These are phyloP conservation scores for Paraphoma sp. DNA, from an alignment of 2,329 filamentous ascomycete genomes.

Conservation along the genomic window DNA sequence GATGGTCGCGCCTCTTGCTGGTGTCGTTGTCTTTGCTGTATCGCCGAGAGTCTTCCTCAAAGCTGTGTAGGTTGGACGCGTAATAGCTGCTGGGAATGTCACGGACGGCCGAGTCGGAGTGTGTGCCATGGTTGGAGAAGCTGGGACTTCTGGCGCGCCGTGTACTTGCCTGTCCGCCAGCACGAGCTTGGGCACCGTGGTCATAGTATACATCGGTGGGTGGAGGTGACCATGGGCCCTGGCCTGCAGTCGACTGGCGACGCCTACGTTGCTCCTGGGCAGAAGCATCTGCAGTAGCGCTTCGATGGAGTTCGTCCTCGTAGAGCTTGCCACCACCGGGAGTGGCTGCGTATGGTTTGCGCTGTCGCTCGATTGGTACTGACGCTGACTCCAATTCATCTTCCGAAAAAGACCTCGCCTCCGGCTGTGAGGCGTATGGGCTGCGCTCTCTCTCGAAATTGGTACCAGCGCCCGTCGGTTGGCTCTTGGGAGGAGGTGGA, in stretches of 20 bases:
- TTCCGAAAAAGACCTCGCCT: constrained; percentile 36
- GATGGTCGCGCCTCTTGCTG: constrained; percentile 30
- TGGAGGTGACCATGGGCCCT: constrained; percentile 36
- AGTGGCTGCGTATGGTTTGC: constrained; percentile 68
- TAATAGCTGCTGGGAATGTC: constrained; percentile 42
- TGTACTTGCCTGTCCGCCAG: constrained; percentile 22
- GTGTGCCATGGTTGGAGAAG: constrained; percentile 41
- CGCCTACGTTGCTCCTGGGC: constrained; percentile 32
- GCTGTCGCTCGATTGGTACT: constrained; percentile 67
- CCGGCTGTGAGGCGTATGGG: constrained; percentile 39
- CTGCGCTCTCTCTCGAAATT: constrained; percentile 44
- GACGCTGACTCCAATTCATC: constrained; percentile 46
- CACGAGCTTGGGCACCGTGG: constrained; percentile 31
- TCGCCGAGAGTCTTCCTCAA: constrained; percentile 38
- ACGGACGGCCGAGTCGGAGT: constrained; percentile 41
- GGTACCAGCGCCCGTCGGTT: constrained; percentile 12
- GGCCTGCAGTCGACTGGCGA: constrained; percentile 42
- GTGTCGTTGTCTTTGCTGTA: constrained; percentile 39
- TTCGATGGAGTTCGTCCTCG: constrained; percentile 42
- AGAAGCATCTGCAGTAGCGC: constrained; percentile 32
- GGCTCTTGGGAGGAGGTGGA: constrained; percentile 41
- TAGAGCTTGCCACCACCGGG: constrained; percentile 67
- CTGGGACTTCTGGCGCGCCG: constrained; percentile 43
- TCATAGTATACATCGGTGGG: constrained; percentile 24
- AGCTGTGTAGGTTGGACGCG: constrained; percentile 39